Conservation (phyloP, 2,329 filamentous ascomycete species). For the Blastomyces silverae region DNA sequence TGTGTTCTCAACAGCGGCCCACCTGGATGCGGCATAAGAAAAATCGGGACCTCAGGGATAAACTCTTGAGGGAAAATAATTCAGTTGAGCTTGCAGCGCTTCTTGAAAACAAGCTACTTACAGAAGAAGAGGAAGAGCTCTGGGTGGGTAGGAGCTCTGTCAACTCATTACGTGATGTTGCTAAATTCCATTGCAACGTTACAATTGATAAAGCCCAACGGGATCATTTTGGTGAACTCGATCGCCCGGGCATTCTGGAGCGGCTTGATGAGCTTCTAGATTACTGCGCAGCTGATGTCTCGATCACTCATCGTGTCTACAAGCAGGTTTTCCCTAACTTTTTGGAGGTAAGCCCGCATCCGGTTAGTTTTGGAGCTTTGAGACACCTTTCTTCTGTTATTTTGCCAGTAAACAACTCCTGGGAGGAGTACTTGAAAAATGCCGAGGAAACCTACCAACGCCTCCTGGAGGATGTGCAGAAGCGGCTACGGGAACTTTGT, state of each 20-base stretch:
- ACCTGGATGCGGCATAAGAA: conserved; percentile 98
- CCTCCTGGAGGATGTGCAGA: conserved; percentile 68
- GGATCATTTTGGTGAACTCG: conserved; percentile 77
- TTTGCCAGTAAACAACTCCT: conserved; percentile 77
- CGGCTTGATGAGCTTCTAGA: conserved; percentile 78
- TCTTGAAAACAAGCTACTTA: conserved; percentile 59
- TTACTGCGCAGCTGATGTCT: conserved; percentile 92
- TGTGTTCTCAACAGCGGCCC: conserved; percentile 93
- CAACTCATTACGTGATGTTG: conserved; percentile 91
- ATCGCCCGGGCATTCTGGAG: conserved; percentile 60
- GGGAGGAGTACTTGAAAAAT: conserved; percentile 76
- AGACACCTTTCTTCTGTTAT: conserved; percentile 92
- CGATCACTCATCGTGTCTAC: conserved; percentile 89
- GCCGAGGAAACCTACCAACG: conserved; percentile 78
- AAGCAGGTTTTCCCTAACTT: conserved; percentile 89
- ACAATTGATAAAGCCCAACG: conserved; percentile 83
- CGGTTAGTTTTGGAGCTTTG: conserved; percentile 91
- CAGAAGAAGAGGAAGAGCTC: conserved; percentile 83
- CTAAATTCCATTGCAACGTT: conserved; percentile 89
- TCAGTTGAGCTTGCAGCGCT: conserved; percentile 64
- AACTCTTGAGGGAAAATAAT: conserved; percentile 63
- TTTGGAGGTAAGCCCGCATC: conserved; percentile 83
- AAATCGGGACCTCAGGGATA: conserved; percentile 73
- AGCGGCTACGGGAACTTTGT: conserved; percentile 65
- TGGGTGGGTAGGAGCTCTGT: conserved; percentile 94